Conservation (phyloP, 1,139 yeast genomes). For the Sugiyamaella paludigena region DNA sequence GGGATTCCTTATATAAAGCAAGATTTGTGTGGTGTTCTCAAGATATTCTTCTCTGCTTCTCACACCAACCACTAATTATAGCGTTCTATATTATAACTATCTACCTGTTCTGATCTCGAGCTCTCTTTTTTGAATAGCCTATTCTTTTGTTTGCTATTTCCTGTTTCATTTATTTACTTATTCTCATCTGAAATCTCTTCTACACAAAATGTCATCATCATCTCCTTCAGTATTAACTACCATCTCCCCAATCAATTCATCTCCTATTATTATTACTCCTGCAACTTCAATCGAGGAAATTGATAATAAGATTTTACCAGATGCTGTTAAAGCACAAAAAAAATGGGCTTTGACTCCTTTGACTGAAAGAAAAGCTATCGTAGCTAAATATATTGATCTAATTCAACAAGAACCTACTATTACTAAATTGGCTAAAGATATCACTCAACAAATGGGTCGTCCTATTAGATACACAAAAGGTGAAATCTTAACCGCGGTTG, state of each 20-base stretch:
- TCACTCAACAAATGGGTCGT: slow-evolving; percentile 41
- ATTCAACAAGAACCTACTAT: slow-evolving; percentile 30
- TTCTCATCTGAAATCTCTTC: no score
- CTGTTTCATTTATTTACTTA: no score
- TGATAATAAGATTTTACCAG: slow-evolving; percentile 26
- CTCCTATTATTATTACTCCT: slow-evolving; percentile 31
- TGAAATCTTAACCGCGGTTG: slow-evolving; percentile 37
- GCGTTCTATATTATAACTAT: no score
- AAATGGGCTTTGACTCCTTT: slow-evolving; percentile 32
- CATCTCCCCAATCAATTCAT: slow-evolving; percentile 35
- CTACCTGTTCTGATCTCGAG: no score
- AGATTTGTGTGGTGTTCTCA: no score
- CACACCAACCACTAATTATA: no score
- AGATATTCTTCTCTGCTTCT: no score
- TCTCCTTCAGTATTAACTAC: slow-evolving; percentile 33
- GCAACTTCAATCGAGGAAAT: slow-evolving; percentile 32
- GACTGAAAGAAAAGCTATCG: slow-evolving; percentile 34
- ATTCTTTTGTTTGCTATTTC: no score
- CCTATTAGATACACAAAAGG: slow-evolving; percentile 38
- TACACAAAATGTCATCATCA: no score
- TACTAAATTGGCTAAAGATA: slow-evolving; percentile 31
- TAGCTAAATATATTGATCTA: slow-evolving; percentile 33
- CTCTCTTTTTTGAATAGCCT: no score
- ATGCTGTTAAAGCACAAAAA: slow-evolving; percentile 33
- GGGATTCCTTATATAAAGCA: no score